Percentiles rank a stretch among this genome's conserved stretches.
These are phyloP conservation scores for Purshia tridentata DNA, from an alignment of 306 rosid species.

Conservation along the genomic window DNA sequence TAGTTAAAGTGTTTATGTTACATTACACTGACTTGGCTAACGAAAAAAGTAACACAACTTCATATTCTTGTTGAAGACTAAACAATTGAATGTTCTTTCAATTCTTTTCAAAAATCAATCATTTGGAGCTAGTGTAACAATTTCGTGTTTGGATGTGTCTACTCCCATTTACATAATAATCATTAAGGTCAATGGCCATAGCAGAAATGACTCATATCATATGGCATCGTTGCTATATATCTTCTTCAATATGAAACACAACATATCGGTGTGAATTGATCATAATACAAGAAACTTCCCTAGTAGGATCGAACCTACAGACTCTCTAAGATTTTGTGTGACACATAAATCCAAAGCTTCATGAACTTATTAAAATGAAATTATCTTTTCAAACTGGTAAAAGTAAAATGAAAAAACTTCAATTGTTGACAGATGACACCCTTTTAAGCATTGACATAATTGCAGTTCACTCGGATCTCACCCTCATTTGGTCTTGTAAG, in stretches of 20 bases:
- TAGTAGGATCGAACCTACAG: background rate
- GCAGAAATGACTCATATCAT: no score
- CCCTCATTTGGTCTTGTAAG: conserved; percentile 68
- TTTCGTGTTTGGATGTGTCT: no score
- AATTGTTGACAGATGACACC: background rate
- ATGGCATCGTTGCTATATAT: background rate
- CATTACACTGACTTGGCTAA: no score
- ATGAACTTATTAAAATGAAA: conserved; percentile 10
- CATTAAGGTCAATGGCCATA: no score
- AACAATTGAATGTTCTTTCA: no score
- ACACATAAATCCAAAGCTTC: background rate
- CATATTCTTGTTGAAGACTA: no score
- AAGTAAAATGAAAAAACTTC: background rate
- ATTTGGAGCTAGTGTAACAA: no score
- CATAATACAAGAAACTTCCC: background rate
- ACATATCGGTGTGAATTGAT: background rate
- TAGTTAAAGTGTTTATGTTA: no score
- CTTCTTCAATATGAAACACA: background rate
- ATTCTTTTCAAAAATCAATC: no score
- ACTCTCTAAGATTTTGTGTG: background rate
- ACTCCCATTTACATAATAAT: no score
- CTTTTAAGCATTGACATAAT: conserved; percentile 42
- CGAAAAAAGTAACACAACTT: no score
- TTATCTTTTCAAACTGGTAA: background rate
- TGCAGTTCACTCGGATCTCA: conserved; percentile 75